A percentile compares a stretch with the other conserved stretches of the same genome.
These are phyloP conservation scores for Hypoxylon sp. DNA, from an alignment of 2,329 filamentous ascomycete genomes.

Conservation along the genomic window DNA sequence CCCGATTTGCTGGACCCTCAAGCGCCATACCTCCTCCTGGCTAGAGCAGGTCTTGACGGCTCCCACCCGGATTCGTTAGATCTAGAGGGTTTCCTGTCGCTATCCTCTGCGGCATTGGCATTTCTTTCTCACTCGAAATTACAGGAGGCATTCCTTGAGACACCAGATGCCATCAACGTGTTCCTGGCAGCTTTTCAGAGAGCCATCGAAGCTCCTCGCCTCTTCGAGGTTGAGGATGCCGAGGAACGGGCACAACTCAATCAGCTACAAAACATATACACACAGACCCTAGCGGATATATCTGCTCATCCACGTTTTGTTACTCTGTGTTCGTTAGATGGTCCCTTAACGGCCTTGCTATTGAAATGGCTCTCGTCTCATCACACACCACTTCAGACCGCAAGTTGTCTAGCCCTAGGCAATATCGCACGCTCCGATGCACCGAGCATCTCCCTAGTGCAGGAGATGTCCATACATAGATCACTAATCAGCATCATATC, in stretches of 20 bases:
- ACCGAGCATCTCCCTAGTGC: slow-evolving; percentile 66
- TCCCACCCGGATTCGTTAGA: slow-evolving; percentile 60
- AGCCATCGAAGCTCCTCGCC: slow-evolving; percentile 61
- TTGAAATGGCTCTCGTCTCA: slow-evolving; percentile 63
- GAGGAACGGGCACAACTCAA: slow-evolving; percentile 64
- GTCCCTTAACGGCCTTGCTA: slow-evolving; percentile 60
- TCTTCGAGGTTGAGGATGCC: slow-evolving; percentile 61
- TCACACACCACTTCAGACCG: slow-evolving; percentile 65
- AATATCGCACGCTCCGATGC: slow-evolving; percentile 74
- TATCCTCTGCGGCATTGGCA: slow-evolving; percentile 67
- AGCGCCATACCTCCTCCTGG: slow-evolving; percentile 66
- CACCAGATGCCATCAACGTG: slow-evolving; percentile 56
- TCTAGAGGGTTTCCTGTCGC: slow-evolving; percentile 68
- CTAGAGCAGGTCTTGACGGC: slow-evolving; percentile 57
- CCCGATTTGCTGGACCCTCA: slow-evolving; percentile 59
- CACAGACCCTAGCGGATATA: slow-evolving; percentile 66
- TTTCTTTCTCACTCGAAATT: slow-evolving; percentile 70
- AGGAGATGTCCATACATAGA: slow-evolving; percentile 59
- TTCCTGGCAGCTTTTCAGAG: slow-evolving; percentile 66
- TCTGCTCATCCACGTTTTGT: slow-evolving; percentile 66
- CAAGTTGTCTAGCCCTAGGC: slow-evolving; percentile 73
- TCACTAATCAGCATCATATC: slow-evolving; percentile 63
- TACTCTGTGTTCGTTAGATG: slow-evolving; percentile 59
- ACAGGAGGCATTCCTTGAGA: slow-evolving; percentile 64
- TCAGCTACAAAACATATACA: slow-evolving; percentile 65